Base-by-base conservation (phyloP, 306 rosid genomes). In the Gastrolobium villosum region DNA sequence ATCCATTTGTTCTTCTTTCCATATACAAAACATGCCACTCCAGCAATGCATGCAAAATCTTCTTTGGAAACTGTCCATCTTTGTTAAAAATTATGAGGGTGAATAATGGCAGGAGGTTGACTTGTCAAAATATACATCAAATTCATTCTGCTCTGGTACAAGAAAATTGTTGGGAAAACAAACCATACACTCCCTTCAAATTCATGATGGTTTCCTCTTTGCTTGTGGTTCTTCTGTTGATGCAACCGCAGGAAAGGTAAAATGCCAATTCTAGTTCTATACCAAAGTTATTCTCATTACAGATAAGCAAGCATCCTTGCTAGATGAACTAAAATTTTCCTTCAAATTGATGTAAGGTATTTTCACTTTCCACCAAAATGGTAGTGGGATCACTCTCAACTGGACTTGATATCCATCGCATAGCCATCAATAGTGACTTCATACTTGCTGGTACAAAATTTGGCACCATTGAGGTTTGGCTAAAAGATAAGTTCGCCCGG, bases 161-260 rank as follows among this genome's bases (percentile, higher is more conserved):
- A 87, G 90, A 82, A 95, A 88, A 81, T 75, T 95, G 63, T 70
- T 95, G 67, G 90, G 97, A 73, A 95, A 92, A 81, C 99, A 95
- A 75, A 80, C 81, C 82, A 83, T 95, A 70, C 82, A 88, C 56
- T 80, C 97, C 76, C 87, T 95, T 79, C 87, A 89, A n/a, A 68
- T 95, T 60, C 90, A 77, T 10, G 97, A 85, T 53, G 97, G 86
- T 50, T 62, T 75, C 31, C 88, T 95, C 11, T 88, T 83, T 40
- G 95, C 96, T 0, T 83, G 92, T 30, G 97, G 97, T 62, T 90
- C 99, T 20, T 88, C 89, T 2, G 92, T 86, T 9, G 97, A 94
- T 83, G 85, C 85, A 48, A 84, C 86, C 0, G 97, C 97, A 0
- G 97, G 92, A 65, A 93, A 89, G 96, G 97, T 93, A 89, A 65